A percentile compares a stretch with the other conserved stretches of the same genome.
These are phyloP conservation scores for Leccinellum luteum DNA, from an alignment of 768 basidiomycete genomes.

Conservation along the genomic window DNA sequence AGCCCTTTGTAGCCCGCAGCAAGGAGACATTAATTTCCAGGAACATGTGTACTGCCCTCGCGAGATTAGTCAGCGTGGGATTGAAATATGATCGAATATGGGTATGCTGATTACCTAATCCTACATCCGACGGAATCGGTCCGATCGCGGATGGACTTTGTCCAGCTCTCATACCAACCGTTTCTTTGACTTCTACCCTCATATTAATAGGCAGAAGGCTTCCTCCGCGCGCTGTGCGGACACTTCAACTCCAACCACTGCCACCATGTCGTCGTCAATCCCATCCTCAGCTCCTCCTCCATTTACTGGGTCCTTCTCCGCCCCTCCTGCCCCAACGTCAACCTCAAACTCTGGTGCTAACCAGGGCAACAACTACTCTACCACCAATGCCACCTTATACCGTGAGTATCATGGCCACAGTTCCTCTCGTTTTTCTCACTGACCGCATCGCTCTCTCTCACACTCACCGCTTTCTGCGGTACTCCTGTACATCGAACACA, in stretches of 20 bases:
- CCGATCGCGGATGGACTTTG: not conserved
- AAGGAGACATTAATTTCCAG: too few relatives aligned
- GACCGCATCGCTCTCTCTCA: conserved; percentile 9
- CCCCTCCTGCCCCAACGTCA: not conserved
- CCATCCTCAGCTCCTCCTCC: not conserved
- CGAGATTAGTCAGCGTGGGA: not conserved
- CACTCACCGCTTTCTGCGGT: not conserved
- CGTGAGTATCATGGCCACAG: conserved; percentile 20
- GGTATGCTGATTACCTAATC: not conserved
- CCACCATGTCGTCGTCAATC: conserved; percentile 14
- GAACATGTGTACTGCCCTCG: not conserved
- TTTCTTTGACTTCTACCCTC: not conserved
- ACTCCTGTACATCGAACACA: not conserved
- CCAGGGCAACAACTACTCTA: not conserved
- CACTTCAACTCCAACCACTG: not conserved
- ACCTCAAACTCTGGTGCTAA: not conserved
- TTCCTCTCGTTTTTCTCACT: conserved; percentile 18
- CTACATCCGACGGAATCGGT: not conserved
- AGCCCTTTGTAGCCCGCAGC: not conserved
- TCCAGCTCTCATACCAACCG: not conserved
- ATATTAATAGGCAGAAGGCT: conserved; percentile 18
- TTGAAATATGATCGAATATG: not conserved
- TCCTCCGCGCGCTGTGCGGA: conserved; percentile 1
- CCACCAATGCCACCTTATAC: conserved; percentile 27
- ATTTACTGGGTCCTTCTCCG: not conserved